Percentiles rank a stretch among this genome's conserved stretches.
Evolutionary conservation across 176 grass and related monocot genomes (phyloP).

Genomic region (Oryza coarctata): DNA sequence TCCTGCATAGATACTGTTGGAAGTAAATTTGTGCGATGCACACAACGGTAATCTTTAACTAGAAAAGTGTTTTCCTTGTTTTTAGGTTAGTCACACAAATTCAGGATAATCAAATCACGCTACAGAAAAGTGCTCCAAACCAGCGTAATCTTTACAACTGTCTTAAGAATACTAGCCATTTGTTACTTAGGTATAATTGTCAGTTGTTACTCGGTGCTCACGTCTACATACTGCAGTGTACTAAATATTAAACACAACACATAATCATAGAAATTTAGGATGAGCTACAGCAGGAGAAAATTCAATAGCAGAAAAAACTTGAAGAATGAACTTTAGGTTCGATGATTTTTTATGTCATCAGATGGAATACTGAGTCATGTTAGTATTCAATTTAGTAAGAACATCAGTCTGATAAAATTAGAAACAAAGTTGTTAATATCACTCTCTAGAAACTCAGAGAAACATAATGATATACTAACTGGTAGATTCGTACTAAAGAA

Average conservation of each 20-base stretch:
- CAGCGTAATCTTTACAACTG: neutral
- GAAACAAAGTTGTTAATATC: neutral
- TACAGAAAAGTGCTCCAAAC: neutral
- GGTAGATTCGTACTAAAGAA: neutral
- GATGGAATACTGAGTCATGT: neutral
- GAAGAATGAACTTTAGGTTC: neutral
- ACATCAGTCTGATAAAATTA: neutral
- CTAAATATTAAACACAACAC: neutral
- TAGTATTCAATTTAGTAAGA: neutral
- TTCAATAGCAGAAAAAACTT: neutral
- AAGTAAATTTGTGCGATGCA: neutral
- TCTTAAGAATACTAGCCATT: neutral
- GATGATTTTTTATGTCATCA: neutral
- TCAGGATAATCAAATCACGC: neutral
- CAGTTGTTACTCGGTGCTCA: neutral
- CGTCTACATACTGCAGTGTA: neutral
- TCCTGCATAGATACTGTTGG: neutral
- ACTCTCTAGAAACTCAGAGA: neutral
- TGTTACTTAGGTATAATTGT: neutral
- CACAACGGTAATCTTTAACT: neutral
- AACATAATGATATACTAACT: conserved; percentile 5
- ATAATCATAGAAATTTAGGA: neutral
- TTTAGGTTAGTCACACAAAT: neutral
- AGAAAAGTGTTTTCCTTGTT: no score
- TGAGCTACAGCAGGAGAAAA: neutral